These are phyloP conservation scores for Elaeis guineensis DNA, from an alignment of 176 grass and related monocot species.

Conservation along the genomic window DNA sequence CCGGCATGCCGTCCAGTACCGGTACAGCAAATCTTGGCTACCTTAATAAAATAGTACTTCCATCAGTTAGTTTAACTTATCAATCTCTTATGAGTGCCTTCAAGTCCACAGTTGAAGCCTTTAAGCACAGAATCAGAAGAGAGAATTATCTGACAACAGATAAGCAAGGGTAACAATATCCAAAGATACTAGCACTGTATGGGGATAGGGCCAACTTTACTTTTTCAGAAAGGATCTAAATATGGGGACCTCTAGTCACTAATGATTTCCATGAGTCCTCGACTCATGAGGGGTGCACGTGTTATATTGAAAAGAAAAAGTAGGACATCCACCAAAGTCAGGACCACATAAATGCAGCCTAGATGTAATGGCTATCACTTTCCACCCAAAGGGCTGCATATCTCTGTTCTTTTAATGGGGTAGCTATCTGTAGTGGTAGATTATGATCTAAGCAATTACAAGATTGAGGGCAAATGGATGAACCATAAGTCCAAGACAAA, in stretches of 20 bases:
- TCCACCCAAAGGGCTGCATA: slow-evolving; percentile 22
- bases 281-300: slow-evolving; percentile 14
- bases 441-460: neutral
- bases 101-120: no score
- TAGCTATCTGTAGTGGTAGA: slow-evolving; percentile 10
- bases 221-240: neutral
- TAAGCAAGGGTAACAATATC: neutral
- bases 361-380: slow-evolving; percentile 27
- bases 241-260: neutral
- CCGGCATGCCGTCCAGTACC: no score
- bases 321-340: slow-evolving; percentile 23
- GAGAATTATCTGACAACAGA: no score
- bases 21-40: no score
- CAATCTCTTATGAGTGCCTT: no score
- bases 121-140: no score
- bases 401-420: slow-evolving; percentile 15
- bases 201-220: neutral
- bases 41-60: no score
- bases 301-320: slow-evolving; percentile 32
- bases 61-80: no score
- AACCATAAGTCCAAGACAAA: no score
- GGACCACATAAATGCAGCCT: slow-evolving; percentile 6
- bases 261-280: neutral
- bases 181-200: neutral
- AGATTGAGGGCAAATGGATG: no score